phyloP scores from a whole-genome alignment of 148 eudicot genomes.

The Chenopodium album region DNA sequence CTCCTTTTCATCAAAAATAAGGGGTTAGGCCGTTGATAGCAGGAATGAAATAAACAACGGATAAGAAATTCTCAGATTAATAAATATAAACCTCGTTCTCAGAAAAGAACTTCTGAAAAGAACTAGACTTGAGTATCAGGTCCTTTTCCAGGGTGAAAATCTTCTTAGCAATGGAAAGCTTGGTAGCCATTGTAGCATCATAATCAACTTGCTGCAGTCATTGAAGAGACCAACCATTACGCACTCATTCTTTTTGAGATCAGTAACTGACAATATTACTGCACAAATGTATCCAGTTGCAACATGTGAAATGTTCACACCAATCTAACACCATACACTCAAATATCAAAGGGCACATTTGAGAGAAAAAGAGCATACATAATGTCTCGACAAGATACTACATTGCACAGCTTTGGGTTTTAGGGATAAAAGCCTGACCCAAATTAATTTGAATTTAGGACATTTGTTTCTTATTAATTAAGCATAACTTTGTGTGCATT shows the following conservation, averaged over 20 bases:
- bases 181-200: constrained; percentile 78
- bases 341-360: neutral
- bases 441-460: neutral
- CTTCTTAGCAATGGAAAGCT: constrained; percentile 84
- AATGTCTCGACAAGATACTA: neutral
- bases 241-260: neutral
- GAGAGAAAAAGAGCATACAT: neutral
- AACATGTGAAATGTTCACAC: neutral
- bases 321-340: neutral
- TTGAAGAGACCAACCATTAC: neutral
- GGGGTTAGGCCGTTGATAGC: constrained; percentile 4
- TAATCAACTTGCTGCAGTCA: constrained; percentile 82
- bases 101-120: constrained; percentile 64
- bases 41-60: neutral
- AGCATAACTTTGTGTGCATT: neutral
- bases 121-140: constrained; percentile 50
- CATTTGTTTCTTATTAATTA: neutral
- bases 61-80: neutral
- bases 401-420: neutral
- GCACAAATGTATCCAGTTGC: neutral
- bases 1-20: constrained; percentile 44
- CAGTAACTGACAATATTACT: neutral
- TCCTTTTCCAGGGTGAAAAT: constrained; percentile 75
- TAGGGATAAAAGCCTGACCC: neutral
- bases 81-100: constrained; percentile 66